Percentiles rank a stretch among this genome's conserved stretches.
phyloP scores from a whole-genome alignment of 768 basidiomycete species.

The Tricholoma flavovirens region DNA sequence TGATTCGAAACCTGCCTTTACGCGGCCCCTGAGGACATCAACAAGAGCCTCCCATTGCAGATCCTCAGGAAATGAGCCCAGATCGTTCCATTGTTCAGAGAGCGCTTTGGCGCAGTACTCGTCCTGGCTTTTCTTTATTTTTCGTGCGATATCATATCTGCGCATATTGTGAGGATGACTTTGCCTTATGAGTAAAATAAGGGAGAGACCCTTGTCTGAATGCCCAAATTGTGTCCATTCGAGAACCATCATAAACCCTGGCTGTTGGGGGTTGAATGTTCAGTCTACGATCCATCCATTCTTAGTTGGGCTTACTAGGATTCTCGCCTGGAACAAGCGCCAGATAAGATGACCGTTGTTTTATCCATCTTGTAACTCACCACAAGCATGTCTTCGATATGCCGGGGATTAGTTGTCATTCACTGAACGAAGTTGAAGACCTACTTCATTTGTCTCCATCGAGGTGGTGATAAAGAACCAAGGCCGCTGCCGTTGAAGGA shows the following conservation, averaged over 20 bases:
- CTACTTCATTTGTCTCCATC: constrained; percentile 79
- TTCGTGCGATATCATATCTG: constrained; percentile 58
- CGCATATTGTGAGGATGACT: background rate
- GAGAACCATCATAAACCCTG: constrained; percentile 36
- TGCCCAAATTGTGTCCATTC: constrained; percentile 68
- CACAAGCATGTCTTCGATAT: constrained; percentile 46
- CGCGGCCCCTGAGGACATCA: constrained; percentile 70
- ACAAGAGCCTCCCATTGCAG: constrained; percentile 77
- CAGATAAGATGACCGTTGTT: background rate
- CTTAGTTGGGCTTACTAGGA: constrained; percentile 32
- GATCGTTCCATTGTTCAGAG: constrained; percentile 37
- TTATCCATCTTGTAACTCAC: constrained; percentile 27
- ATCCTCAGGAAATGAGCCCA: constrained; percentile 60
- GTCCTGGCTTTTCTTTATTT: constrained; percentile 65
- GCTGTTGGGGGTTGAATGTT: constrained; percentile 18
- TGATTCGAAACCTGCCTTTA: constrained; percentile 44
- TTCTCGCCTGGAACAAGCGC: constrained; percentile 40
- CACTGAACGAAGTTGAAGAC: constrained; percentile 11
- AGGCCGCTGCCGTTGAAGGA: constrained; percentile 47
- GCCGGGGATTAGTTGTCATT: background rate
- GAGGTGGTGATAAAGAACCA: constrained; percentile 40
- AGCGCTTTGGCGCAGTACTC: constrained; percentile 52
- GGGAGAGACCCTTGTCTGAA: constrained; percentile 55
- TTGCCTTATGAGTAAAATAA: background rate
- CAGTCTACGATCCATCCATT: background rate